A percentile compares a stretch with the other conserved stretches of the same genome.
Evolutionary conservation across 768 basidiomycete genomes (phyloP).

Genomic region (Cystoderma amianthinum): DNA sequence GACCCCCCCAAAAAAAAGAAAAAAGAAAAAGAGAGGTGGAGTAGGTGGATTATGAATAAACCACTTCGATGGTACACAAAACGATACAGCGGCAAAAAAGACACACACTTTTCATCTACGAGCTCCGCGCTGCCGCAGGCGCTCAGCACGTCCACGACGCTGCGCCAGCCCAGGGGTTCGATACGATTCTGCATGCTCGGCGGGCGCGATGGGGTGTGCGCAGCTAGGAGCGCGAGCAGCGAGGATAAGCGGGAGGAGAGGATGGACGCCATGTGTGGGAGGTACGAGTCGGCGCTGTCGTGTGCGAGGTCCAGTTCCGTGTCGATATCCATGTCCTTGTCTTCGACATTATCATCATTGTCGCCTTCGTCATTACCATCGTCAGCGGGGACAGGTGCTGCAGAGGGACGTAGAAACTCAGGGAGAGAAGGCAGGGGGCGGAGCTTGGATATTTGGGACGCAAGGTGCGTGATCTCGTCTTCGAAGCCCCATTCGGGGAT

Average conservation of each 20-base stretch:
- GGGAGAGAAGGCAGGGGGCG: constrained; percentile 10
- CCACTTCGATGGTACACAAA: too few relatives aligned
- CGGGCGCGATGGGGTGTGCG: constrained; percentile 46
- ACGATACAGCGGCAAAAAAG: too few relatives aligned
- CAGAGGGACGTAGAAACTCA: constrained; percentile 1
- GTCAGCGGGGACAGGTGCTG: constrained; percentile 2
- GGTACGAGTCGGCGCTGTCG: constrained; percentile 15
- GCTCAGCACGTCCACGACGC: constrained; percentile 48
- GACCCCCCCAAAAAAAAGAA: too few relatives aligned
- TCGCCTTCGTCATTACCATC: constrained; percentile 11
- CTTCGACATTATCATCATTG: not conserved
- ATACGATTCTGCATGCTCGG: constrained; percentile 62
- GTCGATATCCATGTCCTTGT: not conserved
- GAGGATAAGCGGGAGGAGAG: constrained; percentile 39
- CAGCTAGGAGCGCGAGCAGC: constrained; percentile 46
- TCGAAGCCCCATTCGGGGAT: constrained; percentile 65
- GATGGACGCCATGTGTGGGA: constrained; percentile 32
- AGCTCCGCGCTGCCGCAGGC: constrained; percentile 9
- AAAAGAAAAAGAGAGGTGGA: too few relatives aligned
- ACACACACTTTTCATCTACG: not conserved
- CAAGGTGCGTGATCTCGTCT: constrained; percentile 56
- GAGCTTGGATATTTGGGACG: constrained; percentile 24
- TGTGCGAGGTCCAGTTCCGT: not conserved
- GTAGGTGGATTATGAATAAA: too few relatives aligned
- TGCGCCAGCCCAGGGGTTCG: constrained; percentile 55